Conservation (phyloP, 192 early-diverging fungal genomes). For the Chytriomyces sp. region DNA sequence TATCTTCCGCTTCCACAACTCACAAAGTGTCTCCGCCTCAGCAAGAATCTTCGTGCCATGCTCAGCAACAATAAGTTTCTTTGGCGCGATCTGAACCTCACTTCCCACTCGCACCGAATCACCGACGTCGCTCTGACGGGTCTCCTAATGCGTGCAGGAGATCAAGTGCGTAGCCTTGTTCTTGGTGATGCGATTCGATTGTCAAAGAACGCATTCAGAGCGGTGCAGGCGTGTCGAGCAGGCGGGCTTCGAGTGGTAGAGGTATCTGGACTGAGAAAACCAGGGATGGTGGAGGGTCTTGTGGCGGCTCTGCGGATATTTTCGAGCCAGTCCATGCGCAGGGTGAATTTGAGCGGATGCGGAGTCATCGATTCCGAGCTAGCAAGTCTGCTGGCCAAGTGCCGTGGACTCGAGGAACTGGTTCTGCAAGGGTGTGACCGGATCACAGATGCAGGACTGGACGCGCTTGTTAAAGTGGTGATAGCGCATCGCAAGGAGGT, state of each 20-base stretch:
- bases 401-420: slow-evolving; percentile 9
- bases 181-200: slow-evolving; percentile 1
- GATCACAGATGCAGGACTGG: slow-evolving; percentile 11
- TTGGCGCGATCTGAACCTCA: slow-evolving; percentile 12
- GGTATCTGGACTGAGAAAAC: slow-evolving; percentile 1
- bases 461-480: background rate
- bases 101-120: background rate
- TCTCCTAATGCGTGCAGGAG: slow-evolving; percentile 15
- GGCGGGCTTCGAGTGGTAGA: background rate
- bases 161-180: slow-evolving; percentile 1
- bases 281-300: background rate
- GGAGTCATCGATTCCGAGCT: background rate
- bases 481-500: background rate
- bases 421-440: background rate
- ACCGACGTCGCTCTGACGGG: slow-evolving; percentile 9
- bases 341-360: slow-evolving; percentile 14
- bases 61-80: slow-evolving; percentile 27
- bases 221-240: background rate
- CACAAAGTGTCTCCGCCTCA: slow-evolving; percentile 22
- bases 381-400: slow-evolving; percentile 2
- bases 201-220: slow-evolving; percentile 6
- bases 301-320: background rate
- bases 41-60: slow-evolving; percentile 9
- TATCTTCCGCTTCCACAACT: slow-evolving; percentile 10
- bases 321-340: background rate